Conservation (phyloP, 352 stramenopile genomes). For the Halophytophthora polymorphica region DNA sequence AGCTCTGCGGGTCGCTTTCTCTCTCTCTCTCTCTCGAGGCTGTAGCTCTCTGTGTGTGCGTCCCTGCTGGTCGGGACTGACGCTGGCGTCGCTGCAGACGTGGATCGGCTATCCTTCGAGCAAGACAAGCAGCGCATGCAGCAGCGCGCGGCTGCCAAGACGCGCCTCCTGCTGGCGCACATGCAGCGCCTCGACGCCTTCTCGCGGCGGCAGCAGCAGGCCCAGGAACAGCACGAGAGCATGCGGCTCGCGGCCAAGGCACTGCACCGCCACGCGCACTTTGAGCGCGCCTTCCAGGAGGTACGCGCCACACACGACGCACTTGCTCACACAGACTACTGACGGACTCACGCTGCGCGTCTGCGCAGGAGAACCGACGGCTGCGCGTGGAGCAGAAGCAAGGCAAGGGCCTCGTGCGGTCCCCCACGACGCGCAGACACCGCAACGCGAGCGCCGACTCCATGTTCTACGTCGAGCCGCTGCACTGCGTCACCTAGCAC, state of each 20-base stretch:
- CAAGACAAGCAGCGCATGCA: constrained; percentile 45
- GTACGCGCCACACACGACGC: constrained; percentile 6
- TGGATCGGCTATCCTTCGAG: constrained; percentile 44
- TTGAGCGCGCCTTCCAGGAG: constrained; percentile 35
- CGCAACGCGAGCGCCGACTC: constrained; percentile 53
- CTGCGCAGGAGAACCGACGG: constrained; percentile 32
- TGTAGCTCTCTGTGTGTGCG: no score
- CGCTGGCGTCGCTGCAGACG: constrained; percentile 1
- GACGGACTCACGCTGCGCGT: not conserved
- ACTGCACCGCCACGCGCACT: constrained; percentile 40
- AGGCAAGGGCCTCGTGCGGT: constrained; percentile 38
- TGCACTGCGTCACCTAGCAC: no score
- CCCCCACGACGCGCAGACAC: constrained; percentile 21
- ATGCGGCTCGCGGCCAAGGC: constrained; percentile 45
- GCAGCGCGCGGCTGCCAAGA: constrained; percentile 33
- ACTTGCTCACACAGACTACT: constrained; percentile 1
- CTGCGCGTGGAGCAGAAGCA: constrained; percentile 29
- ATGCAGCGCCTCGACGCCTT: constrained; percentile 50
- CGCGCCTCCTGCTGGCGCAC: constrained; percentile 37
- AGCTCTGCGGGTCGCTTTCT: no score
- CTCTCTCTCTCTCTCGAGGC: no score
- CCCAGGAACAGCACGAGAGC: constrained; percentile 29
- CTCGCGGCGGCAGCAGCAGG: constrained; percentile 33
- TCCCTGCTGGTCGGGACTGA: no score
- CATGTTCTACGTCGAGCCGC: constrained; percentile 50